phyloP scores from a whole-genome alignment of 805 yeast genomes.

The Starmerella apis region DNA sequence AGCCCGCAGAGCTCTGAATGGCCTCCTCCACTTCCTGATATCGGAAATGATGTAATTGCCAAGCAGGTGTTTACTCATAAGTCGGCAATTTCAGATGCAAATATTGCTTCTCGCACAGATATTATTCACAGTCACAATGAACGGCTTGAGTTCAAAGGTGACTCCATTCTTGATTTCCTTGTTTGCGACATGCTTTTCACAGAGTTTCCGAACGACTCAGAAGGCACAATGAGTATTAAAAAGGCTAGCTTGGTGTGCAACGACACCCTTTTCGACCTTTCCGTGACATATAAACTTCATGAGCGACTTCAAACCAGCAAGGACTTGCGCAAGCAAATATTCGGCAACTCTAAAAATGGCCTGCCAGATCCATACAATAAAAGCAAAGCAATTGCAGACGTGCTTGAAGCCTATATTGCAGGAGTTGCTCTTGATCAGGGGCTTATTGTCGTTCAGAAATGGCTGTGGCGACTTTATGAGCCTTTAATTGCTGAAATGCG shows the following conservation, averaged over 20 bases:
- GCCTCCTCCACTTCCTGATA: constrained; percentile 64
- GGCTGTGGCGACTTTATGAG: constrained; percentile 30
- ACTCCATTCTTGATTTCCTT: constrained; percentile 65
- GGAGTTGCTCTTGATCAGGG: constrained; percentile 43
- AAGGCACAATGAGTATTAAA: constrained; percentile 67
- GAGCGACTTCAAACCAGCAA: constrained; percentile 13
- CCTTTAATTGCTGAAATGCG: constrained; percentile 31
- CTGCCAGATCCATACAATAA: constrained; percentile 16
- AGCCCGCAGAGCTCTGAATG: constrained; percentile 26
- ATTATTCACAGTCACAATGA: constrained; percentile 63
- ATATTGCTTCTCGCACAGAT: constrained; percentile 49
- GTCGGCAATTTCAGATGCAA: constrained; percentile 42
- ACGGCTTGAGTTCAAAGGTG: constrained; percentile 83
- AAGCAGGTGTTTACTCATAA: constrained; percentile 74
- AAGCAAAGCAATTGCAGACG: constrained; percentile 70
- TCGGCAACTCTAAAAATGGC: background rate
- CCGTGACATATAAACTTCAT: constrained; percentile 57
- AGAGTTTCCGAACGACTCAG: constrained; percentile 57
- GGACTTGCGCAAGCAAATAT: constrained; percentile 14
- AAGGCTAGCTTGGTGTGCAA: constrained; percentile 67
- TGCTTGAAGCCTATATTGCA: constrained; percentile 89
- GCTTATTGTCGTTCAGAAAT: constrained; percentile 25
- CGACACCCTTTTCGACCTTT: constrained; percentile 57
- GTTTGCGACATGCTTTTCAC: constrained; percentile 59
- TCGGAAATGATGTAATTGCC: constrained; percentile 47